Conservation (phyloP, 768 basidiomycete genomes). For the Russula compacta region DNA sequence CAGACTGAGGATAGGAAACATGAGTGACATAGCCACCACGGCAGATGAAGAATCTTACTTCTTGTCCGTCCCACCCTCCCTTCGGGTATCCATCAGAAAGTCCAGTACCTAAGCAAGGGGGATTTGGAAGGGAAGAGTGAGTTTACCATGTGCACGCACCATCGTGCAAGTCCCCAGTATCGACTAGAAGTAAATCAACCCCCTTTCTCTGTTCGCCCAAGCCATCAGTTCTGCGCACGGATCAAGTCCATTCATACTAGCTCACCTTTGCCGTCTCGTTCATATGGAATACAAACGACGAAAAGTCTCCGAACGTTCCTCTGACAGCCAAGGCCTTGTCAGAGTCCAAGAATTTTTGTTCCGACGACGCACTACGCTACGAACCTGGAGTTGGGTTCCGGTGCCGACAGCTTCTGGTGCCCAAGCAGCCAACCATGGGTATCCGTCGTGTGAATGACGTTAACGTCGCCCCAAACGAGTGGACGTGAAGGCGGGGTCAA, state of each 20-base stretch:
- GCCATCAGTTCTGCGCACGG: neutral
- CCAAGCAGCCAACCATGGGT: slow-evolving; percentile 77
- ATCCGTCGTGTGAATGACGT: slow-evolving; percentile 81
- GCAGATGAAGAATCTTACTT: slow-evolving; percentile 34
- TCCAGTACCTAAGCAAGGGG: slow-evolving; percentile 48
- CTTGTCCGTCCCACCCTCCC: slow-evolving; percentile 61
- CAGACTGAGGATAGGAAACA: slow-evolving; percentile 37
- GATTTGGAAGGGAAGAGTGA: neutral
- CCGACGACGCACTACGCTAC: slow-evolving; percentile 18
- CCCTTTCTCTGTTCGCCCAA: slow-evolving; percentile 41
- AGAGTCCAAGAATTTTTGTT: neutral
- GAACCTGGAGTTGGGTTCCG: slow-evolving; percentile 67
- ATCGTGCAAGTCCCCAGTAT: slow-evolving; percentile 74
- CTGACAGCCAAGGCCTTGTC: slow-evolving; percentile 19
- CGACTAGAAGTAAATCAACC: slow-evolving; percentile 76
- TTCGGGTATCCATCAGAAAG: slow-evolving; percentile 66
- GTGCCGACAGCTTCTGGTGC: slow-evolving; percentile 64
- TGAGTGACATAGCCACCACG: neutral
- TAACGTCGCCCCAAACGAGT: slow-evolving; percentile 80
- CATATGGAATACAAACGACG: slow-evolving; percentile 80
- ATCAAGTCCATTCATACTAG: neutral
- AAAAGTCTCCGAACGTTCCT: slow-evolving; percentile 71
- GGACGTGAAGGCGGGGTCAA: slow-evolving; percentile 54
- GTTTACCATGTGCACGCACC: slow-evolving; percentile 28
- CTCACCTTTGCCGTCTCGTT: slow-evolving; percentile 58